phyloP scores from a whole-genome alignment of 129 eudicot genomes.

The Saposhnikovia divaricata region DNA sequence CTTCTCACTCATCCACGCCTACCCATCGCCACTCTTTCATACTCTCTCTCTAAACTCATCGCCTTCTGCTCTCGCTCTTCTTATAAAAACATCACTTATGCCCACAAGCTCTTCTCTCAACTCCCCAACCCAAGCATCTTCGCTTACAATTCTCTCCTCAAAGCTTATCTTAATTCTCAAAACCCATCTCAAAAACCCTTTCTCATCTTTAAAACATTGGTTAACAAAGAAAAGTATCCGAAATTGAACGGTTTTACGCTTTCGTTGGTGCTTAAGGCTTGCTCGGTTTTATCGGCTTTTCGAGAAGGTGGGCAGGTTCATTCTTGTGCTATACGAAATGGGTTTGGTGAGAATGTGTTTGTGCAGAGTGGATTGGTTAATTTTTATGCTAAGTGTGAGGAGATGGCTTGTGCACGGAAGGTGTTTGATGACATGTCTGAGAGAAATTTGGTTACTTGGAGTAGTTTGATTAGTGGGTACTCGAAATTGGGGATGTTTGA shows the following conservation, averaged over 20 bases:
- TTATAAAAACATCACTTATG: constrained; percentile 25
- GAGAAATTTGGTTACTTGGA: constrained; percentile 45
- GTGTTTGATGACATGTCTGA: constrained; percentile 55
- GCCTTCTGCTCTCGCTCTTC: constrained; percentile 39
- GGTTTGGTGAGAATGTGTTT: constrained; percentile 27
- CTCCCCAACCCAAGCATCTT: constrained; percentile 39
- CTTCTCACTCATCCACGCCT: constrained; percentile 36
- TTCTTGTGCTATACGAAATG: constrained; percentile 33
- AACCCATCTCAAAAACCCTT: constrained; percentile 30
- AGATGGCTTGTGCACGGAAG: constrained; percentile 31
- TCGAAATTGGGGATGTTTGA: constrained; percentile 28
- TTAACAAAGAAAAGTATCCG: constrained; percentile 18
- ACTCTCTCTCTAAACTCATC: constrained; percentile 48
- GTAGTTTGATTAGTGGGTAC: constrained; percentile 56
- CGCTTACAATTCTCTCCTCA: constrained; percentile 37
- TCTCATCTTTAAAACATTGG: constrained; percentile 32
- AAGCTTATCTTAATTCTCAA: constrained; percentile 18
- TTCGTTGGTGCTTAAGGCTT: constrained; percentile 38
- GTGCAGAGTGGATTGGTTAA: constrained; percentile 39
- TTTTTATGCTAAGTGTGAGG: constrained; percentile 46
- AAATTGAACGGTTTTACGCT: constrained; percentile 39
- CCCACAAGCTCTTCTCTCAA: constrained; percentile 31
- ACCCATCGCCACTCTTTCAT: constrained; percentile 27
- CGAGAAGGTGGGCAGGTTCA: constrained; percentile 48
- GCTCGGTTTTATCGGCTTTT: constrained; percentile 30